These are phyloP conservation scores for Talaromyces adpressus DNA, from an alignment of 495 filamentous ascomycete genomes.

Conservation along the genomic window DNA sequence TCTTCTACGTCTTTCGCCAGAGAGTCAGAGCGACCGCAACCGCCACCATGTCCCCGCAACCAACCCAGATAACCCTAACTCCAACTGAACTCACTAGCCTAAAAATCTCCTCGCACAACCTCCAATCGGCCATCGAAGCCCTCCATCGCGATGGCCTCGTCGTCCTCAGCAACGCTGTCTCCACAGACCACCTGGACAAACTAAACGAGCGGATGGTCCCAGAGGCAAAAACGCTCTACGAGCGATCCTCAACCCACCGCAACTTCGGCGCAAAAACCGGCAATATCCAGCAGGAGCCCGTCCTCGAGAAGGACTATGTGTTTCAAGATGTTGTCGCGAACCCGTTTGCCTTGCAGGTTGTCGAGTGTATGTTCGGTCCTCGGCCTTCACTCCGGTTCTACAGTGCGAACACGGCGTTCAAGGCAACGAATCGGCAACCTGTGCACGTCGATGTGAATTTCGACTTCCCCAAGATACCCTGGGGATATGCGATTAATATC, in stretches of 20 bases:
- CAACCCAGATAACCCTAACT: constrained; percentile 6
- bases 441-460: constrained; percentile 51
- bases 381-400: constrained; percentile 41
- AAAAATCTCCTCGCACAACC: constrained; percentile 27
- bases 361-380: constrained; percentile 41
- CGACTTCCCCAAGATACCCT: constrained; percentile 31
- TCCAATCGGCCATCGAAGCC: constrained; percentile 44
- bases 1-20: neutral
- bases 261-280: constrained; percentile 47
- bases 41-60: neutral
- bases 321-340: constrained; percentile 36
- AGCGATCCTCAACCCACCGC: constrained; percentile 28
- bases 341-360: constrained; percentile 41
- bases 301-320: constrained; percentile 29
- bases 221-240: constrained; percentile 39
- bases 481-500: constrained; percentile 16
- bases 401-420: constrained; percentile 46
- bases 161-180: constrained; percentile 43
- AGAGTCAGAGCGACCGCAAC: too few relatives aligned
- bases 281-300: constrained; percentile 49
- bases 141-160: constrained; percentile 52
- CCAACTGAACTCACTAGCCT: constrained; percentile 11
- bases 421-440: constrained; percentile 34
- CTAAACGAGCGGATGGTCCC: constrained; percentile 45
- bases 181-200: constrained; percentile 27